Evolutionary conservation across 2,329 filamentous ascomycete genomes (phyloP), one percentile per base, ranked within the genome.

Genomic region (Xylariales sp.): DNA sequence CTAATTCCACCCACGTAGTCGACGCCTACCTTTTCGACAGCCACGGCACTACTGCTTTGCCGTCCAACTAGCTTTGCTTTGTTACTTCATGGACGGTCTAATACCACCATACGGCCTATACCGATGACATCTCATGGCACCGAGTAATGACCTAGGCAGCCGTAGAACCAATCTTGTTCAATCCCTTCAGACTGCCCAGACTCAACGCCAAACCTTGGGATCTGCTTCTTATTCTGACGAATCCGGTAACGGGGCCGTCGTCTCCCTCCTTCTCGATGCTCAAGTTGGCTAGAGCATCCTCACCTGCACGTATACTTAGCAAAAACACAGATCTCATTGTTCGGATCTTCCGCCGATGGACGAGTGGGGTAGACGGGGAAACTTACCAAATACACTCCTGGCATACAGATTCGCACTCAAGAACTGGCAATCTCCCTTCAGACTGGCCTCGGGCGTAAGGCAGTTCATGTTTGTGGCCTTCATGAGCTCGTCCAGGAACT

Each of bases 391-490:
- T 38, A 98, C 91, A 62, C 90, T 97, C 56, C 88, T 82, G 47
- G 93, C 93, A 60, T 98, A 98, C 28, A 98, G 69, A 59, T 98
- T 98, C 15, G 93, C 93, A 60, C 90, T 96, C 63, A 98, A 67
- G 74, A 98, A 98, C 60, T 96, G 90, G 62, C 93, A 98, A 58
- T 98, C 93, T 39, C 93, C 93, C 74, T 95, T 91, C 63, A 98
- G 78, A 46, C 89, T 95, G 18, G 91, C 93, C 60, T 97, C 93
- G 3, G 93, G 93, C 5, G 93, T 98, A 57, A 98, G 70, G 64
- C 93, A 98, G 63, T 84, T 93, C 93, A 98, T 98, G 67, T 98
- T 97, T 40, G 93, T 98, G 63, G 86, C 91, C 47, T 89, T 88
- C 93, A 97, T 97, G 46, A 98, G 73, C 62, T 95, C 85, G 53